Conservation (phyloP, 495 filamentous ascomycete species). For the Lasiosphaeris hirsuta region DNA sequence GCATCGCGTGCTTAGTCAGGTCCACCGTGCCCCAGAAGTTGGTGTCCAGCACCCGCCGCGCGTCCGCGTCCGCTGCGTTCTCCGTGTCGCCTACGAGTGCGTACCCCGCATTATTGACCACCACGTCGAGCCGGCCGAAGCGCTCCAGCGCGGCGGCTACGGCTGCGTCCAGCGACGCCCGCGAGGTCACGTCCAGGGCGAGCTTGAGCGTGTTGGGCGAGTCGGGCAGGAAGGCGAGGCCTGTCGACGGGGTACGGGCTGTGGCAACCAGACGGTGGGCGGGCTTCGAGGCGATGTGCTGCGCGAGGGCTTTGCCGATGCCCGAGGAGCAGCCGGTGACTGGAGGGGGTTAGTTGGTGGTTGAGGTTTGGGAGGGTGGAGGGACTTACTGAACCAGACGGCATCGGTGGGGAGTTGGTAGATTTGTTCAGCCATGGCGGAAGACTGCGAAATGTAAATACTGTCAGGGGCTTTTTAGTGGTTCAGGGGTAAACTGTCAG, state of each 20-base stretch:
- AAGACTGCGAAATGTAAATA: constrained; percentile 13
- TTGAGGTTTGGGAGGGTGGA: not conserved
- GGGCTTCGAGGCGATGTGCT: constrained; percentile 30
- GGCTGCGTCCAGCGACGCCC: constrained; percentile 38
- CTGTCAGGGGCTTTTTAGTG: not conserved
- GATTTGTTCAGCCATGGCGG: constrained; percentile 32
- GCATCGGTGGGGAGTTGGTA: constrained; percentile 48
- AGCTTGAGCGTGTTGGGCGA: constrained; percentile 40
- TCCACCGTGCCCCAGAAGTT: constrained; percentile 52
- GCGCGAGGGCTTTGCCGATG: constrained; percentile 45
- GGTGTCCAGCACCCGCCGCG: constrained; percentile 51
- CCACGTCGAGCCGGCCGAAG: constrained; percentile 50
- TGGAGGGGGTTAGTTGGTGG: constrained; percentile 14
- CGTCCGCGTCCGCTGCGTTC: constrained; percentile 35
- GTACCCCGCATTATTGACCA: constrained; percentile 59
- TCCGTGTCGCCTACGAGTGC: constrained; percentile 46
- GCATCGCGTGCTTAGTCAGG: constrained; percentile 43
- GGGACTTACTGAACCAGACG: constrained; percentile 48
- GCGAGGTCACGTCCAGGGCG: constrained; percentile 43
- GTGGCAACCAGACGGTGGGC: constrained; percentile 49
- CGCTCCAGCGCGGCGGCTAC: constrained; percentile 32
- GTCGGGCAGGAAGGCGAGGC: constrained; percentile 36
- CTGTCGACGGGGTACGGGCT: constrained; percentile 32
- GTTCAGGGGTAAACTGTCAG: no score
- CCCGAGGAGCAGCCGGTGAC: constrained; percentile 52